Conservation (phyloP, 1,139 yeast species). For the Suhomyces bribrorum region DNA sequence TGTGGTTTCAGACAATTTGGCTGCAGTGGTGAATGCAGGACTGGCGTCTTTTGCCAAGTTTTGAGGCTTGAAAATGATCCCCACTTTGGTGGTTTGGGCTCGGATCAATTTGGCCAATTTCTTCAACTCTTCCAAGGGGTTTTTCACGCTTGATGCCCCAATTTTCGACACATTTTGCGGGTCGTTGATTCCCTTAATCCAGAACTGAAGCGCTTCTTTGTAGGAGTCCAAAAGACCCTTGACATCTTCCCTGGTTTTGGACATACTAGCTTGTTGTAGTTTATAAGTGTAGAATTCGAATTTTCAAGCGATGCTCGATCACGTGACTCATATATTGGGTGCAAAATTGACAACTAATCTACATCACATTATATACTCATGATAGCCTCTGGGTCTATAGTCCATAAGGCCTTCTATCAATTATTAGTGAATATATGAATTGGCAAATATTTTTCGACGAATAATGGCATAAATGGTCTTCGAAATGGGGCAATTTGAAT, state of each 20-base stretch:
- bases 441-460: too few species aligned
- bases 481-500: too few species aligned
- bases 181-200: constrained; percentile 25
- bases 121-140: constrained; percentile 56
- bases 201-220: constrained; percentile 37
- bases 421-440: too few species aligned
- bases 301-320: constrained; percentile 5
- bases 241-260: constrained; percentile 22
- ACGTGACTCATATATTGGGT: constrained; percentile 1
- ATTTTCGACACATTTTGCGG: constrained; percentile 15
- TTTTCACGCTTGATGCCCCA: constrained; percentile 37
- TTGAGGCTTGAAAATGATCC: constrained; percentile 71
- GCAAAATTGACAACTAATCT: too few species aligned
- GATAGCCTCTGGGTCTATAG: too few species aligned
- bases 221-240: constrained; percentile 31
- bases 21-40: constrained; percentile 57
- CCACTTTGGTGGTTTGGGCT: constrained; percentile 80
- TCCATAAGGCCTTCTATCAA: too few species aligned
- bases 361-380: too few species aligned
- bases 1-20: constrained; percentile 47
- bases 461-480: too few species aligned
- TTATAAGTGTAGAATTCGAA: not conserved
- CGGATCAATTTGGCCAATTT: constrained; percentile 62
- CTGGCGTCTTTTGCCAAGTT: constrained; percentile 37
- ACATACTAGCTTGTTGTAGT: constrained; percentile 10